Conservation (phyloP, 805 yeast genomes). For the Pichia kluyveri region DNA sequence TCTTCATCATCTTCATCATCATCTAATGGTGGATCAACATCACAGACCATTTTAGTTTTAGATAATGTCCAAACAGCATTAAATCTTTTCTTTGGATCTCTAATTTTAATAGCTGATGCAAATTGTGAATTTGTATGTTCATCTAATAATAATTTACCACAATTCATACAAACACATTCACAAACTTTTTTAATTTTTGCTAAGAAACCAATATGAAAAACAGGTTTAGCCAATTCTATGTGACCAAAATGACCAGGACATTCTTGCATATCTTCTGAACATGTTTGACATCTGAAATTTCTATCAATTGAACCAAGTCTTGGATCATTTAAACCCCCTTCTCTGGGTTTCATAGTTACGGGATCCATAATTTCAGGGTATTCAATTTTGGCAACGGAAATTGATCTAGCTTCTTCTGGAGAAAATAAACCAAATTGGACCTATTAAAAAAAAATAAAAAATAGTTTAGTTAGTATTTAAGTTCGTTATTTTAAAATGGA, state of each 20-base stretch:
- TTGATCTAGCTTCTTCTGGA: conserved; percentile 96
- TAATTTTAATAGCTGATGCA: conserved; percentile 80
- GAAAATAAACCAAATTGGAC: conserved; percentile 95
- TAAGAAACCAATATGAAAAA: conserved; percentile 93
- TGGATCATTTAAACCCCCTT: conserved; percentile 96
- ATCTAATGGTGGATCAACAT: conserved; percentile 74
- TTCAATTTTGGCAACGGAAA: conserved; percentile 95
- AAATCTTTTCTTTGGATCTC: conserved; percentile 92
- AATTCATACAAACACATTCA: conserved; percentile 97
- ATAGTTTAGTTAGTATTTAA: conserved; percentile 5
- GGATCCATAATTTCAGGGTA: conserved; percentile 99
- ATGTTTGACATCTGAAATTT: conserved; percentile 95
- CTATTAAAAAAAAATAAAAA: conserved; percentile 21
- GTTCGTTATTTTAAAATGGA: too few relatives aligned
- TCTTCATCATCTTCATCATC: conserved; percentile 36
- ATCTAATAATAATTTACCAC: conserved; percentile 89
- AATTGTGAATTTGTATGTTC: conserved; percentile 65
- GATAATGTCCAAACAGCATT: conserved; percentile 94
- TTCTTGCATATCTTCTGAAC: conserved; percentile 98
- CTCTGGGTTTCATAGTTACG: conserved; percentile 87
- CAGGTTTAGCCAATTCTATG: conserved; percentile 96
- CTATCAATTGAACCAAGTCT: conserved; percentile 95
- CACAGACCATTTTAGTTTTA: conserved; percentile 91
- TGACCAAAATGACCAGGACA: conserved; percentile 99
- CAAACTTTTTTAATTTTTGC: conserved; percentile 90